Conservation (phyloP, 2,329 filamentous ascomycete genomes). For the Hypoxylon rubiginosum region DNA sequence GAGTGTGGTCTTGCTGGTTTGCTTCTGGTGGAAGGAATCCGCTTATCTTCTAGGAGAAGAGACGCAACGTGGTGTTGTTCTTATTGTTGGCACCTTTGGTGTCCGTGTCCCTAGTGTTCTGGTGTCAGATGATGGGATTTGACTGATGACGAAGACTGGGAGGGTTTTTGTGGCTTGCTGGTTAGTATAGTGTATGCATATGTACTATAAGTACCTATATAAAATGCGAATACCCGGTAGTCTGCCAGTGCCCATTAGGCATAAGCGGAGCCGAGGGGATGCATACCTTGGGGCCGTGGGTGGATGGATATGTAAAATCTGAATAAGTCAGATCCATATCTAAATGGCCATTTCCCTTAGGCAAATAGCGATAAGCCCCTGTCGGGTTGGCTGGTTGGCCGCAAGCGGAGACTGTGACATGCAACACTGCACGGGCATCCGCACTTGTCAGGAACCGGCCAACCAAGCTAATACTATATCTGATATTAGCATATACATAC, state of each 20-base stretch:
- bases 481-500: not conserved
- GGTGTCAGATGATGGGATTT: constrained; percentile 35
- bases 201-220: not conserved
- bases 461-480: not conserved
- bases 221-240: not conserved
- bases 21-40: constrained; percentile 1
- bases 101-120: no score
- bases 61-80: constrained; percentile 33
- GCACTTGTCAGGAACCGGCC: constrained; percentile 4
- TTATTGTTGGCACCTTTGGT: constrained; percentile 17
- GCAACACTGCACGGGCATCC: not conserved
- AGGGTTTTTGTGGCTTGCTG: not conserved
- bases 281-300: not conserved
- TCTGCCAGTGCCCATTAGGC: not conserved
- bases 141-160: not conserved
- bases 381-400: not conserved
- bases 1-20: not conserved
- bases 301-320: not conserved
- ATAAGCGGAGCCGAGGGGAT: not conserved
- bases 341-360: not conserved
- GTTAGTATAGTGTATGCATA: not conserved
- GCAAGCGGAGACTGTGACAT: not conserved
- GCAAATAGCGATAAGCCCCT: not conserved
- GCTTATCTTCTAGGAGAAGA: constrained; percentile 2
- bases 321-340: not conserved